Base-by-base conservation (phyloP, 208 protist species). In the Vickermania ingenoplastis region DNA sequence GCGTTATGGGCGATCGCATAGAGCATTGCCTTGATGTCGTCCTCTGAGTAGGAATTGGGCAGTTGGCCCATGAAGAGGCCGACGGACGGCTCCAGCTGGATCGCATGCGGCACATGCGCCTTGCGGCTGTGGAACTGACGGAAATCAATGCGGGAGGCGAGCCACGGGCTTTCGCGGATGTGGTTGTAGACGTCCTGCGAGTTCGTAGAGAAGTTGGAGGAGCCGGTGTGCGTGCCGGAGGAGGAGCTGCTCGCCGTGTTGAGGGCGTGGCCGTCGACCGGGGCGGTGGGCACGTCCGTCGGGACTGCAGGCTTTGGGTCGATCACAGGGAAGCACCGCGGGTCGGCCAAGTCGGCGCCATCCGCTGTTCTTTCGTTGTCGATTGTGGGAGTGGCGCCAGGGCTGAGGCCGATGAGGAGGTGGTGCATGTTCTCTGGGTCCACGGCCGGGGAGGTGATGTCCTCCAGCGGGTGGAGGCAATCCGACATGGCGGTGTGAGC, bases 21-120 rank as follows among this genome's bases (percentile, higher is more conserved):
- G 22, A 92, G 69, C 2, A 92, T 67, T 0, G 73, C 77, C 41
- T 83, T 73, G 29, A 85, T 86, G 49, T 92, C 85, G 17, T 82
- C 69, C 53, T 89, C 81, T 0, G 68, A 61, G 65, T 92, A 92
- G 49, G 71, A 84, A 48, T 71, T 86, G 17, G 85, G 85, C 11
- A 92, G 71, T 57, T 92, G 85, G 0, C 85, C 85, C 11, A 92
- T 74, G 61, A 92, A 92, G 13, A 92, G 77, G 60, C 85, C 85
- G 13, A 68, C 73, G 14, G 71, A 72, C 31, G 73, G 65, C 57
- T 92, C 85, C 22, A 55, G 65, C 22, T 69, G 30, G 7, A 81
- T 73, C 26, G 71, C 27, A 21, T 59, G 28, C 7, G 80, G 48
- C 0, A 79, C 62, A 17, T 45, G 17, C 13, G 51, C 14, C 56